Evolutionary conservation across 1,284 basidiomycete genomes (phyloP).

Genomic region (Limonomyces culmigenus): DNA sequence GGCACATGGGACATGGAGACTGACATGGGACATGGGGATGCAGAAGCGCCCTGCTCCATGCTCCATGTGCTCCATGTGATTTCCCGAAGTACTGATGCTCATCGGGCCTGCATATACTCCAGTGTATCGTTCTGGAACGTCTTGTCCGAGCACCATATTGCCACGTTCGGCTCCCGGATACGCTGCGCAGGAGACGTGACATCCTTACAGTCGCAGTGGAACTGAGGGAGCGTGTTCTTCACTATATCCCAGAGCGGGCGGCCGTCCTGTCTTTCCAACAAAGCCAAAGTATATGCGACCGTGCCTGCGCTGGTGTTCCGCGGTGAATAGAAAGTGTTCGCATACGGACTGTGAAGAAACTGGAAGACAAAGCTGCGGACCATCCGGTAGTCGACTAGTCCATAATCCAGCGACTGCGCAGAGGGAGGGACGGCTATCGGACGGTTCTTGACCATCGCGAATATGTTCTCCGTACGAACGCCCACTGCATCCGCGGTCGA

Average conservation of each 20-base stretch:
- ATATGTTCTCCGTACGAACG: constrained; percentile 6
- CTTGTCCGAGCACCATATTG: too few relatives aligned
- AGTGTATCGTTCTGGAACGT: too few relatives aligned
- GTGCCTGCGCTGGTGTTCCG: not conserved
- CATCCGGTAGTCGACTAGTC: constrained; percentile 6
- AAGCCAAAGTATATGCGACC: constrained; percentile 2
- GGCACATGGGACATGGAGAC: too few relatives aligned
- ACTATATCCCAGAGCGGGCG: constrained; percentile 3
- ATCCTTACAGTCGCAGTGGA: not conserved
- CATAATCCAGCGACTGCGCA: constrained; percentile 3
- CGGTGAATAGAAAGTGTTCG: not conserved
- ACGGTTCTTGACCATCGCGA: constrained; percentile 2
- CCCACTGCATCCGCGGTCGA: constrained; percentile 5
- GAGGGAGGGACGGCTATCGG: constrained; percentile 1
- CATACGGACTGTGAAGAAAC: constrained; percentile 7
- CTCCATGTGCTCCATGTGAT: too few relatives aligned
- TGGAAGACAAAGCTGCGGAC: constrained; percentile 3
- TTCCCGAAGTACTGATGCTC: too few relatives aligned
- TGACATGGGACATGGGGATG: too few relatives aligned
- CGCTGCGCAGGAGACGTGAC: too few relatives aligned
- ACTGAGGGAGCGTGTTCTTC: not conserved
- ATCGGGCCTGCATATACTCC: too few relatives aligned
- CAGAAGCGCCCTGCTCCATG: too few relatives aligned
- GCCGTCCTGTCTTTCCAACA: constrained; percentile 4
- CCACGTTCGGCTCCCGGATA: too few relatives aligned